Percentiles rank a stretch among this genome's conserved stretches.
Evolutionary conservation across 208 protist species (phyloP).

Genomic region (Wallacemonas sp.): DNA sequence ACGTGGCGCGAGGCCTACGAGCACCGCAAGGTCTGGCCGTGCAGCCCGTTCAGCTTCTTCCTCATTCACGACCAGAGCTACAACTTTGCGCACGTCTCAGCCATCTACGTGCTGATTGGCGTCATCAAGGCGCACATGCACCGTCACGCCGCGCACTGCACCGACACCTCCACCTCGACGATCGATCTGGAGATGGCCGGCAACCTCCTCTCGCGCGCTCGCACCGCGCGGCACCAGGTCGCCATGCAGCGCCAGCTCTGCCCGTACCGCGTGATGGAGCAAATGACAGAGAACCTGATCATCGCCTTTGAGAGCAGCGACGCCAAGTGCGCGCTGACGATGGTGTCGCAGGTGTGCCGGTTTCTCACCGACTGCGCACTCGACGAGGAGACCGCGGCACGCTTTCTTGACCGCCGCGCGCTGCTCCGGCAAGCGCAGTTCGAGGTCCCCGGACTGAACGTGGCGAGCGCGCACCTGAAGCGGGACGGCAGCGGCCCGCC

Average conservation of each 20-base stretch:
- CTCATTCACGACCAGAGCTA: constrained; percentile 82
- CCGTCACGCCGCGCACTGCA: constrained; percentile 49
- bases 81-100: constrained; percentile 80
- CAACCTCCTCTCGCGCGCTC: constrained; percentile 19
- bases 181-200: constrained; percentile 30
- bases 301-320: constrained; percentile 79
- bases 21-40: constrained; percentile 66
- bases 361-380: constrained; percentile 81
- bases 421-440: constrained; percentile 59
- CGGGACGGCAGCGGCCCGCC: neutral
- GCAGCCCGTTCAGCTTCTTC: constrained; percentile 81
- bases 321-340: constrained; percentile 60
- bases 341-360: constrained; percentile 56
- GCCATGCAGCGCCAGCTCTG: constrained; percentile 42
- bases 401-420: constrained; percentile 68
- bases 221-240: constrained; percentile 19
- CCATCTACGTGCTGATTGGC: constrained; percentile 68
- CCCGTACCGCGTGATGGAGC: constrained; percentile 70
- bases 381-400: constrained; percentile 61
- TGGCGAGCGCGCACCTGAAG: neutral
- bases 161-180: constrained; percentile 28
- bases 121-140: constrained; percentile 57
- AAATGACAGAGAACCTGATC: constrained; percentile 77
- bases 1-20: constrained; percentile 86
- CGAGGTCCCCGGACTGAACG: constrained; percentile 37